phyloP scores from a whole-genome alignment of 108 stramenopile genomes.

The Cyclotella choctawhatcheeana region DNA sequence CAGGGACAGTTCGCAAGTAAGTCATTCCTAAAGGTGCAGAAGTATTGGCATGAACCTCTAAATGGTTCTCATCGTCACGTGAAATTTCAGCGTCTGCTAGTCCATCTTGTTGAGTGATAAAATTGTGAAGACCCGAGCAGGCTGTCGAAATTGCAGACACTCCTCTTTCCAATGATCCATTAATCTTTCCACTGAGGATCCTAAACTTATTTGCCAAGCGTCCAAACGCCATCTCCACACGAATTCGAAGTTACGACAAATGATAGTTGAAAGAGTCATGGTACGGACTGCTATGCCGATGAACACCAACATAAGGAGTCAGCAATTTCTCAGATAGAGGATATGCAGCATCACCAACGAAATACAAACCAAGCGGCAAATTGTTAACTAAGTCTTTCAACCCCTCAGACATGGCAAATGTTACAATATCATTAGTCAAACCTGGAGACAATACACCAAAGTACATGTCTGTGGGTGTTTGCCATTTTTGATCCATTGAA shows the following conservation, averaged over 20 bases:
- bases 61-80: neutral
- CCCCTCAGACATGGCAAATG: neutral
- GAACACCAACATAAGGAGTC: conserved; percentile 26
- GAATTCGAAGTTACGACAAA: conserved; percentile 15
- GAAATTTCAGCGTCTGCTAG: neutral
- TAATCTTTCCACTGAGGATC: conserved; percentile 1
- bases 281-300: conserved; percentile 6
- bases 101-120: conserved; percentile 3
- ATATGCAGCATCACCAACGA: conserved; percentile 30
- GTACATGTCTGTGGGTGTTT: conserved; percentile 72
- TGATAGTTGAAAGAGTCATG: conserved; percentile 36
- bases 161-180: neutral
- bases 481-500: conserved; percentile 85
- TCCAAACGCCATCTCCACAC: conserved; percentile 6
- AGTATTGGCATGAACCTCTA: neutral
- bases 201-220: neutral
- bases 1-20: neutral
- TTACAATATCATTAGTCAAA: conserved; percentile 1
- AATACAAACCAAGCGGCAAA: conserved; percentile 15
- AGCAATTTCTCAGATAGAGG: conserved; percentile 9
- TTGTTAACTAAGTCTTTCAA: conserved; percentile 16
- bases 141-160: neutral
- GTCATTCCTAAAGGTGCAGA: conserved; percentile 5
- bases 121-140: conserved; percentile 3
- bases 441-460: conserved; percentile 16